Conservation (phyloP, 805 yeast species). For the Schwanniomyces yamadae region DNA sequence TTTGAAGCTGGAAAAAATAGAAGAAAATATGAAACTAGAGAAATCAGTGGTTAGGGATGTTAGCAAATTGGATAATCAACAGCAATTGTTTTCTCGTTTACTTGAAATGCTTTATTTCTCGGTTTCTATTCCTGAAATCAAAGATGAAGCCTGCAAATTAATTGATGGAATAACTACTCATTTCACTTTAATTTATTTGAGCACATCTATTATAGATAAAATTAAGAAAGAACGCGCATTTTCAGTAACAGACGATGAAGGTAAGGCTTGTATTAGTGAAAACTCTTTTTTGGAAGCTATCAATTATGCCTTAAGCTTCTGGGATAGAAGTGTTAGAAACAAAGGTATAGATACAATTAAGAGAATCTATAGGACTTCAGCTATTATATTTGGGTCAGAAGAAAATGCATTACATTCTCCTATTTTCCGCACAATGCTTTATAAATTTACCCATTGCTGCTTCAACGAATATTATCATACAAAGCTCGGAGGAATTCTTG, state of each 20-base stretch:
- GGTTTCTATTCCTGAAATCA: conserved; percentile 68
- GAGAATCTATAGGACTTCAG: conserved; percentile 58
- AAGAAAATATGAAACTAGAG: conserved; percentile 33
- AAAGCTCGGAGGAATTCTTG: conserved; percentile 86
- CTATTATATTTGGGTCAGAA: conserved; percentile 61
- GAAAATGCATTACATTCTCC: conserved; percentile 72
- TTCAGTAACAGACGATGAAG: conserved; percentile 77
- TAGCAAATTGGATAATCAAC: conserved; percentile 55
- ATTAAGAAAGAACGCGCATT: conserved; percentile 68
- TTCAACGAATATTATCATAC: conserved; percentile 84
- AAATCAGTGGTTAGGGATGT: conserved; percentile 47
- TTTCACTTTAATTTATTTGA: conserved; percentile 72
- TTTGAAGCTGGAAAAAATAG: conserved; percentile 39
- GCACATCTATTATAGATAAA: conserved; percentile 68
- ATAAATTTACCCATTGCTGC: conserved; percentile 85
- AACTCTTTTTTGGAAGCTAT: conserved; percentile 72
- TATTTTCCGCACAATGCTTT: conserved; percentile 70
- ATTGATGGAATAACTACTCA: conserved; percentile 73
- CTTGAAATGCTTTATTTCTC: conserved; percentile 74
- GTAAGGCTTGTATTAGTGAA: conserved; percentile 66
- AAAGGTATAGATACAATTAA: conserved; percentile 70
- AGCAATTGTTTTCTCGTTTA: conserved; percentile 61
- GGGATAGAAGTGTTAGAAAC: conserved; percentile 64
- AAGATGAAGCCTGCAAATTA: conserved; percentile 62
- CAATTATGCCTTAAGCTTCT: conserved; percentile 75